These are phyloP conservation scores for Vitellaria paradoxa DNA, from an alignment of 179 eudicot species.

Conservation along the genomic window DNA sequence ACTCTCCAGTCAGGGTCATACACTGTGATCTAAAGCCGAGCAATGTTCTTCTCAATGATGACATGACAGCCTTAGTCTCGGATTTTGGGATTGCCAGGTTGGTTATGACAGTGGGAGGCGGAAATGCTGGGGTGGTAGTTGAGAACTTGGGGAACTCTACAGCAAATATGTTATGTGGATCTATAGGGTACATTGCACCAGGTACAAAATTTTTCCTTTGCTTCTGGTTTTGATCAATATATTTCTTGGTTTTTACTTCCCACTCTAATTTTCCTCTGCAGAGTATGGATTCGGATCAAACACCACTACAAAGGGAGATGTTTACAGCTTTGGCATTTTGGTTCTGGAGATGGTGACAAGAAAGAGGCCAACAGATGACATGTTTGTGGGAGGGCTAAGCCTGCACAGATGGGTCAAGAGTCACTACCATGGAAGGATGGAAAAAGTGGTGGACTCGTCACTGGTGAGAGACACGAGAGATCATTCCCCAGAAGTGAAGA, in stretches of 20 bases:
- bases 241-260: background rate
- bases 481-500: slow-evolving; percentile 31
- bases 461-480: slow-evolving; percentile 25
- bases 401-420: slow-evolving; percentile 38
- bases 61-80: slow-evolving; percentile 41
- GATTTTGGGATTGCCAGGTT: slow-evolving; percentile 46
- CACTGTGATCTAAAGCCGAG: slow-evolving; percentile 55
- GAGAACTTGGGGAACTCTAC: slow-evolving; percentile 31
- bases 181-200: slow-evolving; percentile 53
- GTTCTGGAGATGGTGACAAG: slow-evolving; percentile 49
- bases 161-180: slow-evolving; percentile 31
- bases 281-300: slow-evolving; percentile 39
- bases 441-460: slow-evolving; percentile 28
- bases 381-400: slow-evolving; percentile 34
- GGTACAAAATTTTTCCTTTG: slow-evolving; percentile 23
- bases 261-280: background rate
- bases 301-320: slow-evolving; percentile 42
- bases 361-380: slow-evolving; percentile 42
- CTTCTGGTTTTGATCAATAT: background rate
- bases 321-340: slow-evolving; percentile 44
- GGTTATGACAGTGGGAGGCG: slow-evolving; percentile 28
- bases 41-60: slow-evolving; percentile 46
- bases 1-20: slow-evolving; percentile 41
- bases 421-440: slow-evolving; percentile 31
- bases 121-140: slow-evolving; percentile 16